Base-by-base conservation (phyloP, 345 rosid species). In the Fremontodendron californicum region DNA sequence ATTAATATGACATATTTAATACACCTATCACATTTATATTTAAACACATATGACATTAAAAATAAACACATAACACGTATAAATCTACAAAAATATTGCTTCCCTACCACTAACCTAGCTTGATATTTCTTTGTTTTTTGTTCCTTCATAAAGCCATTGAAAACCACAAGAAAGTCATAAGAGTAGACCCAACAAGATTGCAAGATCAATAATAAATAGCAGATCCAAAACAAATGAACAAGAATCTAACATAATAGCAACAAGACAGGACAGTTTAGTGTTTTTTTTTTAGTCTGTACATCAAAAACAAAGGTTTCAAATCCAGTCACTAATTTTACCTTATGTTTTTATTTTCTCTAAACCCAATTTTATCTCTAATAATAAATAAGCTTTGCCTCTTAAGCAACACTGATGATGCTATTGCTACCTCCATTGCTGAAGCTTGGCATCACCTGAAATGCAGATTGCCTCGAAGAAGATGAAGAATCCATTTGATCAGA, bases 381-480 rank as follows among this genome's bases (percentile, higher is more conserved):
- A 77, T 77, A 55, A 33, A 33, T 33, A 55, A 71, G 73, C 58
- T 71, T 78, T 23, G 2, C 9, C 6, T 6, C 49, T 87, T 82
- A 91, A 71, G 92, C 92, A 76, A 91, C 93, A 64, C 87, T 85
- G 74, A 91, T 90, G 80, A 84, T 88, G 88, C 81, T 90, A 60
- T 84, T 87, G 87, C 87, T 85, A 29, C 90, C 98, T 73, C 91
- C 95, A 73, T 82, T 90, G 73, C 77, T 81, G 82, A 89, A 86
- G 83, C 85, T 78, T 25, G 86, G 73, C 89, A 85, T 78, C 75
- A 54, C 80, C 88, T 85, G 88, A 78, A 86, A 88, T 46, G 86
- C 84, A 0, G 89, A 79, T 76, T 80, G 86, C 82, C 83, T 84
- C 0, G 89, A 70, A 6, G 91, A 78, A 16, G 67, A 62, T 6